Evolutionary conservation across 495 filamentous ascomycete genomes (phyloP), one percentile per base, ranked within the genome.

Genomic region (Lasiosphaeris hirsuta): DNA sequence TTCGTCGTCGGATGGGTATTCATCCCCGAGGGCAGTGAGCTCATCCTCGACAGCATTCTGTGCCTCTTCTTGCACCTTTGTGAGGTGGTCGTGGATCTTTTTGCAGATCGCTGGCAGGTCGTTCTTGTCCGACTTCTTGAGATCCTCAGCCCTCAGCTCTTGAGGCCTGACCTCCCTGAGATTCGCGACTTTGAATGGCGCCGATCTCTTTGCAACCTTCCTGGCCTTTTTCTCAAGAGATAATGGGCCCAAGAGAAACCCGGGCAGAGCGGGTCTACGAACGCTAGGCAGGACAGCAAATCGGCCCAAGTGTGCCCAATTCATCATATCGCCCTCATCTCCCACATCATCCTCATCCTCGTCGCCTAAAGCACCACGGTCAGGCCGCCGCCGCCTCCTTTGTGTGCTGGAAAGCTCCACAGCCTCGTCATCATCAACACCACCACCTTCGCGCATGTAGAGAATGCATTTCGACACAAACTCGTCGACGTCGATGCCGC

Each of bases 381-480:
- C 57, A 2, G 68, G 67, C 33, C 59, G 64, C 36, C 77, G 56
- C 23, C 77, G 60, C 46, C 72, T 66, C 38, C 77, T 67, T 54
- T 81, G 79, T 0, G 76, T 83, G 56, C 68, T 68, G 5, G 75
- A 73, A 17, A 78, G 67, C 55, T 75, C 76, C 3, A 62, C 60
- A 5, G 73, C 71, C 4, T 73, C 60, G 34, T 76, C 73, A 36
- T 75, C 66, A 2, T 69, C 69, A 37, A 77, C 72, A 1, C 74
- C 74, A 7, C 70, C 58, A 65, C 84, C 86, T 10, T 78, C 72
- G 11, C 83, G 81, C 95, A 98, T 98, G 67, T 86, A 97, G 1
- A 79, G 81, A 45, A 95, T 89, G 67, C 88, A 93, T 69, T 95
- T 96, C 0, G 89, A 89, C 8, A 97, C 86, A 64, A 97, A 97